Evolutionary conservation across 768 basidiomycete species (phyloP).

Genomic region (Leccinellum luteum): DNA sequence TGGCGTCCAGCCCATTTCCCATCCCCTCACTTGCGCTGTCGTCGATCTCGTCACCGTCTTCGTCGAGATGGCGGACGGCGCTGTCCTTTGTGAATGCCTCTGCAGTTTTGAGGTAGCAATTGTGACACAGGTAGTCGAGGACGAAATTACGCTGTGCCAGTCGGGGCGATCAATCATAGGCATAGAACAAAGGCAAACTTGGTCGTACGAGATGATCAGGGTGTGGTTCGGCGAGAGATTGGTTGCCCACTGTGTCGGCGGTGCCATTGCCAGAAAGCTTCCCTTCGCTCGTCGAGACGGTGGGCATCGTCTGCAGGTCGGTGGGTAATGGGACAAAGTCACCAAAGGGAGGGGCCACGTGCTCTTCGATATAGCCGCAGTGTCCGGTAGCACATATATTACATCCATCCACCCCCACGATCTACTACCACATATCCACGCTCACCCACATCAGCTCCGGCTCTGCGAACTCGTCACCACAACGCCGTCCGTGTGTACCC

Average conservation of each 20-base stretch:
- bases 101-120: conserved; percentile 70
- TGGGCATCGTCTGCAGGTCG: conserved; percentile 18
- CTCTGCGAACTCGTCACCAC: conserved; percentile 34
- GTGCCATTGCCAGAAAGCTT: conserved; percentile 7
- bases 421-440: background rate
- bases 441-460: conserved; percentile 31
- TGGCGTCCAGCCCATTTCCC: conserved; percentile 1
- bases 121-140: conserved; percentile 74
- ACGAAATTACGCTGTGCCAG: conserved; percentile 58
- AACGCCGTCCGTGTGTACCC: conserved; percentile 20
- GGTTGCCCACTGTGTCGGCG: conserved; percentile 16
- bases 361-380: conserved; percentile 7
- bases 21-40: conserved; percentile 18
- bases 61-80: conserved; percentile 58
- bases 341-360: conserved; percentile 6
- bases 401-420: background rate
- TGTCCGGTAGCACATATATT: conserved; percentile 2
- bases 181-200: background rate
- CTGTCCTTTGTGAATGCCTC: conserved; percentile 65
- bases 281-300: conserved; percentile 15
- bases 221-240: conserved; percentile 31
- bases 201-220: conserved; percentile 44
- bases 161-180: conserved; percentile 1
- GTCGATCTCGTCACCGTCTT: conserved; percentile 64
- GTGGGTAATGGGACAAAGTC: background rate